Evolutionary conservation across 139 green algal genomes (phyloP).

Genomic region (Closterium sp.): DNA sequence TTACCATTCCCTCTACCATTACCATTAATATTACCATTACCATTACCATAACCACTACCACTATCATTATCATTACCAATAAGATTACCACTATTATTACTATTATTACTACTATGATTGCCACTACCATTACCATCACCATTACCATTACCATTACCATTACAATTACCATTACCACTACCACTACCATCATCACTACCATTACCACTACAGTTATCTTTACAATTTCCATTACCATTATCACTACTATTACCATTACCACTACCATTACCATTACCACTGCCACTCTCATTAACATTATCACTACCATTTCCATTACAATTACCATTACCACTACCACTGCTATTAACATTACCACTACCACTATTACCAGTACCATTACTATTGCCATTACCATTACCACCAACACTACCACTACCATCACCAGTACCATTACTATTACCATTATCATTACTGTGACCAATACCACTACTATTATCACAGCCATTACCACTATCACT

Average conservation of each 20-base stretch:
- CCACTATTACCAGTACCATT: not conserved
- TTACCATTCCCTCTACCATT: too few relatives aligned
- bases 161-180: not conserved
- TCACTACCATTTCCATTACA: too few relatives aligned
- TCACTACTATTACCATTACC: not conserved
- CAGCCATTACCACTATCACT: too few relatives aligned
- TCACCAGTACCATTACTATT: not conserved
- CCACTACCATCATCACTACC: not conserved
- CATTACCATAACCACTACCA: too few relatives aligned
- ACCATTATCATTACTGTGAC: not conserved
- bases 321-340: not conserved
- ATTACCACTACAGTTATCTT: not conserved
- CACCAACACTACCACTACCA: not conserved
- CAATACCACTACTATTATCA: not conserved
- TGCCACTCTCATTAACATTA: too few relatives aligned
- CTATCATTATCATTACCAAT: too few relatives aligned
- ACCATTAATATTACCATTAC: too few relatives aligned
- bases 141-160: not conserved
- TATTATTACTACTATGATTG: not conserved
- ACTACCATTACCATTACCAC: not conserved
- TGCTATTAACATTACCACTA: too few relatives aligned
- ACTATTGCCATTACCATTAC: not conserved
- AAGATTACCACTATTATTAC: not conserved
- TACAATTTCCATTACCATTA: not conserved
- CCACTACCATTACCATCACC: not conserved